Base-by-base conservation (phyloP, 2,329 filamentous ascomycete genomes). In the Ophiocordyceps camponoti-saundersi region DNA sequence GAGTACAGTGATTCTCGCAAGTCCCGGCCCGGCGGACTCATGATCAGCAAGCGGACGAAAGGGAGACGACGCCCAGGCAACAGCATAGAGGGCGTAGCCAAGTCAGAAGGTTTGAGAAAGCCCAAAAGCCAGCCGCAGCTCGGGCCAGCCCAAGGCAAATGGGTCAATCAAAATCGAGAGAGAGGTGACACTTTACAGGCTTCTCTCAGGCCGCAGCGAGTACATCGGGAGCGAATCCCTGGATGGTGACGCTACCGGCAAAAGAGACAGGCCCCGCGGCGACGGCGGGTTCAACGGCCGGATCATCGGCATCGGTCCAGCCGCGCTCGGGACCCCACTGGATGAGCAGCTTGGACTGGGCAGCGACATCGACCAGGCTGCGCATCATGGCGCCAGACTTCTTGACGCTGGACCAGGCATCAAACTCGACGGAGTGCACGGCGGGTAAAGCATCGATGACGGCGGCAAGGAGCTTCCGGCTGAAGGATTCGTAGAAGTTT, bases 401-500 rank as follows among this genome's bases (percentile, higher is more conserved):
- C 59, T 74, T 75, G 4, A 89, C 79, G 46, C 75, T 74, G 0
- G 72, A 64, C 57, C 73, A 85, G 0, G 73, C 83, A 60, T 89
- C 84, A 50, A 89, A 83, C 55, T 85, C 73, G 20, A 88, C 67
- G 1, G 67, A 65, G 10, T 69, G 57, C 2, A 85, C 59, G 36
- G 66, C 69, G 0, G 80, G 76, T 48, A 83, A 61, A 47, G 70
- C 69, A 1, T 66, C 63, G 2, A 87, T 56, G 3, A 87, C 69
- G 8, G 65, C 67, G 4, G 64, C 61, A 7, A 88, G 57, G 26
- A 88, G 61, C 2, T 66, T 63, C 12, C 70, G 65, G 23, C 74
- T 79, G 56, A 87, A 88, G 6, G 61, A 61, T 49, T 85, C 83
- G 56, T 85, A 89, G 52, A 83, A 86, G 1, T 79, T 75, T 23